phyloP scores from a whole-genome alignment of 352 stramenopile genomes.

The Pythium volutum region DNA sequence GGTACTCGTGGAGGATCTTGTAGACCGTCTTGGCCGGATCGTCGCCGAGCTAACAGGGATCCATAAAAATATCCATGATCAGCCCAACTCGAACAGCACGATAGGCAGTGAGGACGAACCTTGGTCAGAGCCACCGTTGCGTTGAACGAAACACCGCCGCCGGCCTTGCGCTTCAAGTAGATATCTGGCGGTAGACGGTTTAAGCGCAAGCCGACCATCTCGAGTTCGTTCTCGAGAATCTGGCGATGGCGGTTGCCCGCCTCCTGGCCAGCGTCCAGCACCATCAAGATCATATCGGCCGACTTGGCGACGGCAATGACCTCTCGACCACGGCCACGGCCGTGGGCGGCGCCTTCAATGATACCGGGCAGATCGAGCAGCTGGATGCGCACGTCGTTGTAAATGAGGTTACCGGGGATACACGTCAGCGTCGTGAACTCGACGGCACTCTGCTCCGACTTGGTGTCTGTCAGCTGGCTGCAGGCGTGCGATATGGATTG shows the following conservation, averaged over 20 bases:
- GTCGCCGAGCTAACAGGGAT: constrained; percentile 62
- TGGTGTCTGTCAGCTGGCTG: constrained; percentile 94
- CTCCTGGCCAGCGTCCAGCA: constrained; percentile 98
- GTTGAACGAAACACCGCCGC: constrained; percentile 95
- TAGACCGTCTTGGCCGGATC: constrained; percentile 88
- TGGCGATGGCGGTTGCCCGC: constrained; percentile 95
- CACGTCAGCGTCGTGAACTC: constrained; percentile 99
- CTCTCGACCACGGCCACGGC: constrained; percentile 96
- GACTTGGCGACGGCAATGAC: constrained; percentile 98
- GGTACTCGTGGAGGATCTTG: constrained; percentile 95
- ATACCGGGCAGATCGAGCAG: constrained; percentile 99
- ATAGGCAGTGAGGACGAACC: constrained; percentile 29
- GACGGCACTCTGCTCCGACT: constrained; percentile 95
- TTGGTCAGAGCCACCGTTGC: constrained; percentile 94
- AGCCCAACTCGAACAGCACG: neutral
- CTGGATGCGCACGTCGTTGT: constrained; percentile 97
- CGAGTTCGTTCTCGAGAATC: constrained; percentile 98
- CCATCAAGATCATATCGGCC: constrained; percentile 99
- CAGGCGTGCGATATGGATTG: neutral
- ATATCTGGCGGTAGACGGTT: constrained; percentile 97
- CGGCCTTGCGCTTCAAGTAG: constrained; percentile 94
- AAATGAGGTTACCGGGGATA: constrained; percentile 96
- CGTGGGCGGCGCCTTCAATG: constrained; percentile 98
- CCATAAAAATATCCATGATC: neutral
- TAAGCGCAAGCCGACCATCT: constrained; percentile 97